These are phyloP conservation scores for Amborella trichopoda DNA, from an alignment of 164 flowering plant species.

Conservation along the genomic window DNA sequence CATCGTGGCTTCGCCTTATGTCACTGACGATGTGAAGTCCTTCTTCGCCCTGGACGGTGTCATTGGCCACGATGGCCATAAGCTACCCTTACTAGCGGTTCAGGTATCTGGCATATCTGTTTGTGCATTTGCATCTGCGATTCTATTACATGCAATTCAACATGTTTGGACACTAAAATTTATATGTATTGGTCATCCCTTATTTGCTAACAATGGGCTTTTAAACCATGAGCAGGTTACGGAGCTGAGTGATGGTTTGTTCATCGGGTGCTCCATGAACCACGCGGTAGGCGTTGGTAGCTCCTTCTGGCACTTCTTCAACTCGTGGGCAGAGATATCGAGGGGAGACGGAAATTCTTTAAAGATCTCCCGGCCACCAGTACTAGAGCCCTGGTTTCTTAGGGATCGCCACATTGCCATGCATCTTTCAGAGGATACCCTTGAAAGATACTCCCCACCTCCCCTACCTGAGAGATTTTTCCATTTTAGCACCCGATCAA, in stretches of 20 bases:
- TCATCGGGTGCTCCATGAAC: constrained; percentile 11
- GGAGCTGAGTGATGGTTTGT: constrained; percentile 9
- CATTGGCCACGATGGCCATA: constrained; percentile 41
- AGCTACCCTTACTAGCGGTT: constrained; percentile 25
- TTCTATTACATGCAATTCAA: too few relatives aligned
- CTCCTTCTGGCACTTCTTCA: constrained; percentile 14
- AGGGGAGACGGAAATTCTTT: neutral
- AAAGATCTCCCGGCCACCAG: neutral
- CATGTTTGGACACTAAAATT: too few relatives aligned
- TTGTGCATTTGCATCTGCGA: neutral
- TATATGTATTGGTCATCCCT: too few relatives aligned
- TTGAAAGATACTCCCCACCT: neutral
- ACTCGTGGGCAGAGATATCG: constrained; percentile 11
- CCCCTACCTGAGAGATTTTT: constrained; percentile 8
- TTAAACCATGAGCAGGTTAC: too few relatives aligned
- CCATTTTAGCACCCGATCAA: constrained; percentile 4
- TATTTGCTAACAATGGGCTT: too few relatives aligned
- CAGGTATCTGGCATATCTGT: constrained; percentile 17
- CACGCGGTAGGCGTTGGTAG: constrained; percentile 11
- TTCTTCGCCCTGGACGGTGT: constrained; percentile 37
- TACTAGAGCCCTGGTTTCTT: neutral
- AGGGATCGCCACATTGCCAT: neutral
- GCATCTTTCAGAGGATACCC: neutral
- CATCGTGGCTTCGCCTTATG: constrained; percentile 29
- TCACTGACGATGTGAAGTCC: constrained; percentile 28